Evolutionary conservation across 441 rosid genomes (phyloP).

Genomic region (Viola pubescens): DNA sequence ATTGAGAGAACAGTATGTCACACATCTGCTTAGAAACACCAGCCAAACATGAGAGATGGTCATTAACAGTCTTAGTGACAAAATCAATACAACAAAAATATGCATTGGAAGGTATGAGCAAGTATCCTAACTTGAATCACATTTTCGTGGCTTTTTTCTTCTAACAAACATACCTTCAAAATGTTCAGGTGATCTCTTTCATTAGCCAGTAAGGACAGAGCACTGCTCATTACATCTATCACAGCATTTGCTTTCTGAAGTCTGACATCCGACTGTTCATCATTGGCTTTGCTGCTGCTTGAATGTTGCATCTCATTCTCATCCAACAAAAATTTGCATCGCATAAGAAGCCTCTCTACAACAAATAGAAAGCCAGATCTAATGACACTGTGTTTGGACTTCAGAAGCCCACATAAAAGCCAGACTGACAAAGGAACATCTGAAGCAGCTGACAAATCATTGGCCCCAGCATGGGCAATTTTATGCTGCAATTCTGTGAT

Average conservation of each 20-base stretch:
- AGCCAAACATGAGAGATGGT: too few relatives aligned
- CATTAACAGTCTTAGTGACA: neutral
- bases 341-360: conserved; percentile 94
- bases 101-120: neutral
- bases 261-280: conserved; percentile 41
- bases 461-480: conserved; percentile 61
- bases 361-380: conserved; percentile 89
- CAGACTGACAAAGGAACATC: conserved; percentile 77
- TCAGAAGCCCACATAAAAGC: conserved; percentile 90
- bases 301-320: conserved; percentile 73
- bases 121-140: neutral
- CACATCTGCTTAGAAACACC: conserved; percentile 71
- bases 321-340: conserved; percentile 86
- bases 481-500: conserved; percentile 60
- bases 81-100: neutral
- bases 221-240: conserved; percentile 94
- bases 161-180: conserved; percentile 60
- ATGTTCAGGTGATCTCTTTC: conserved; percentile 93
- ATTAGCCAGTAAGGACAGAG: conserved; percentile 76
- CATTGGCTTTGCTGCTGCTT: conserved; percentile 33
- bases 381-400: conserved; percentile 63
- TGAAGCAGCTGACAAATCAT: conserved; percentile 55
- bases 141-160: conserved; percentile 8
- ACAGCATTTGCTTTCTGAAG: conserved; percentile 95
- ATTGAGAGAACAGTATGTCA: conserved; percentile 91